Conservation (phyloP, 2,329 filamentous ascomycete species). For the Zarea fungicola region DNA sequence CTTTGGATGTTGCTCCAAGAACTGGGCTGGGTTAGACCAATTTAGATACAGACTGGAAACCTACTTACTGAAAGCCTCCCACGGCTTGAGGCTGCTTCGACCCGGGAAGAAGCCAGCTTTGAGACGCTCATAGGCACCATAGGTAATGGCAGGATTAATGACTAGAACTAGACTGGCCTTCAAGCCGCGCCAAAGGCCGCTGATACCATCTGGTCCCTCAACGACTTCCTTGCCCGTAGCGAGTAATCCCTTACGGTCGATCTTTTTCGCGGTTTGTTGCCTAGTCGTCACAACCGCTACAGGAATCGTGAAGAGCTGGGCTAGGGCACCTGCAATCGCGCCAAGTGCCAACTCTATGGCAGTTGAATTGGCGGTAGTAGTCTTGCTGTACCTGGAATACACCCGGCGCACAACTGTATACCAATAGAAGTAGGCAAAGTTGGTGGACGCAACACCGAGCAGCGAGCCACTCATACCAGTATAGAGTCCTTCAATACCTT, state of each 20-base stretch:
- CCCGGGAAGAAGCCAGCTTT: slow-evolving; percentile 73
- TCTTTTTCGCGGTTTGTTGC: slow-evolving; percentile 86
- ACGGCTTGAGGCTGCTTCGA: slow-evolving; percentile 68
- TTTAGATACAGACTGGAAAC: background rate
- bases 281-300: slow-evolving; percentile 92
- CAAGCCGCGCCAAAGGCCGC: slow-evolving; percentile 87
- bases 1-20: slow-evolving; percentile 88
- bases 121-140: slow-evolving; percentile 90
- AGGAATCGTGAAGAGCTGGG: slow-evolving; percentile 94
- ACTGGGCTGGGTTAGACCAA: slow-evolving; percentile 44
- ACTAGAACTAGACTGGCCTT: slow-evolving; percentile 95
- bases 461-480: slow-evolving; percentile 82
- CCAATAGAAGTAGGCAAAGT: slow-evolving; percentile 99
- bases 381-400: slow-evolving; percentile 61
- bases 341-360: slow-evolving; percentile 78
- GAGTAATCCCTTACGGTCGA: slow-evolving; percentile 77
- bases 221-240: slow-evolving; percentile 88
- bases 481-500: slow-evolving; percentile 80
- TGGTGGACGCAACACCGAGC: slow-evolving; percentile 90
- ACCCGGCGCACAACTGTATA: slow-evolving; percentile 82
- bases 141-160: slow-evolving; percentile 95
- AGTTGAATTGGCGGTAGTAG: slow-evolving; percentile 60
- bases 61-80: slow-evolving; percentile 84
- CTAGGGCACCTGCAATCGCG: slow-evolving; percentile 81
- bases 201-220: slow-evolving; percentile 81